A percentile compares a stretch with the other conserved stretches of the same genome.
phyloP scores from a whole-genome alignment of 352 stramenopile genomes.

The Plasmopara muralis region DNA sequence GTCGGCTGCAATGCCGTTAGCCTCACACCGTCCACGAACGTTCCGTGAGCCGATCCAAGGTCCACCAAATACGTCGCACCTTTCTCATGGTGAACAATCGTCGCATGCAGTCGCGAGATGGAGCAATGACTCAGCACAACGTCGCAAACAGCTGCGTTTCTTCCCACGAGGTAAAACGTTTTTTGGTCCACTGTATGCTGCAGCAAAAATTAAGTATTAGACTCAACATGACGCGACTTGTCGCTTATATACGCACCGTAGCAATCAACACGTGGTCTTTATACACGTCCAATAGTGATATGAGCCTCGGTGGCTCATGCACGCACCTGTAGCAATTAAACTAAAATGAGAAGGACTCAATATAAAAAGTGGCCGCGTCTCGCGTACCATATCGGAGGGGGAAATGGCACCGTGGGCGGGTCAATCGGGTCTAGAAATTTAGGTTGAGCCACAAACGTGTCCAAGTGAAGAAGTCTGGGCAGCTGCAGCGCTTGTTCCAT shows the following conservation, averaged over 20 bases:
- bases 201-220: slow-evolving; percentile 6
- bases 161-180: slow-evolving; percentile 64
- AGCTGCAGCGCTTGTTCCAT: slow-evolving; percentile 62
- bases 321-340: slow-evolving; percentile 26
- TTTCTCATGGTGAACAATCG: slow-evolving; percentile 68
- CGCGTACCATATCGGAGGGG: slow-evolving; percentile 44
- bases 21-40: slow-evolving; percentile 60
- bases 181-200: slow-evolving; percentile 79
- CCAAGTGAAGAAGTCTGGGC: slow-evolving; percentile 55
- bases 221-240: neutral
- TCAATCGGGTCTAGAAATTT: slow-evolving; percentile 66
- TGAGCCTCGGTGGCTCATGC: slow-evolving; percentile 42
- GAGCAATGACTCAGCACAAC: slow-evolving; percentile 81
- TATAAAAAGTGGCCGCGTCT: neutral
- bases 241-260: slow-evolving; percentile 35
- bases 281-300: slow-evolving; percentile 73
- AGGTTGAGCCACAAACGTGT: slow-evolving; percentile 37
- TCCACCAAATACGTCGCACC: slow-evolving; percentile 73
- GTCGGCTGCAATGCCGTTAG: slow-evolving; percentile 61
- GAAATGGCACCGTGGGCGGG: slow-evolving; percentile 63
- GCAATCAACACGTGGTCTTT: slow-evolving; percentile 76
- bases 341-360: slow-evolving; percentile 3
- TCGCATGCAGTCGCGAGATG: slow-evolving; percentile 71
- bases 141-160: slow-evolving; percentile 68
- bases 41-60: slow-evolving; percentile 70